Evolutionary conservation across 1,284 basidiomycete species (phyloP), one percentile per base, ranked within the genome.

Genomic region (Austroboletus olivaceoglutinosus): DNA sequence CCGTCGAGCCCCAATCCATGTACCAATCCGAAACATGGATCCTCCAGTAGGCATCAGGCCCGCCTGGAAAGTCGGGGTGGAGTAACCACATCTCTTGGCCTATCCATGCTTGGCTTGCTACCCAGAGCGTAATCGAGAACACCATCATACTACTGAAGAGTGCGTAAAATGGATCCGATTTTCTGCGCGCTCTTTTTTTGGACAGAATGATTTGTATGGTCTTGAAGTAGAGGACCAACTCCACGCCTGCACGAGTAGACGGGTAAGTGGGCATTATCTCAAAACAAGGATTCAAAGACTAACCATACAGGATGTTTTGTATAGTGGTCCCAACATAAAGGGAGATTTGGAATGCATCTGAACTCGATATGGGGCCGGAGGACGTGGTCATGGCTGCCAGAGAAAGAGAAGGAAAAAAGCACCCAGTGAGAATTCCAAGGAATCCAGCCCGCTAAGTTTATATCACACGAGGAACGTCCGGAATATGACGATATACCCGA

Each of bases 1-100:
- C 23, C 2, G 49, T 51, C 27, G 41, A 45, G 3, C 45, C 63
- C 42, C 47, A 57, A n/a, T 52, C 50, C 46, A 61, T 37, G 29
- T 63, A 65, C 63, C 65, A 64, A n/a, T 4, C 13, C 2, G 59
- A 53, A 7, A 44, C 23, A 16, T 63, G n/a, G 2, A 19, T 5
- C 5, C 10, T 3, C 53, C 52, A 66, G 23, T 55, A 66, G 3
- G 37, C 47, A 13, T 40, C 16, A 9, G 54, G 50, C 6, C 63
- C 62, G 0, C 57, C 65, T 5, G 57, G 52, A 37, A 41, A 65
- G 11, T 34, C 1, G 1, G 34, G 5, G 0, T 55, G 4, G 3
- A 49, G 1, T 19, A 64, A 34, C 62, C 62, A 64, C 51, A 67
- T 58, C 19, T 64, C 19, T 36, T 56, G 43, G n/a, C 57, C 51